Conservation (phyloP, 1,284 basidiomycete genomes). For the Sanghuangporus sanghuang region DNA sequence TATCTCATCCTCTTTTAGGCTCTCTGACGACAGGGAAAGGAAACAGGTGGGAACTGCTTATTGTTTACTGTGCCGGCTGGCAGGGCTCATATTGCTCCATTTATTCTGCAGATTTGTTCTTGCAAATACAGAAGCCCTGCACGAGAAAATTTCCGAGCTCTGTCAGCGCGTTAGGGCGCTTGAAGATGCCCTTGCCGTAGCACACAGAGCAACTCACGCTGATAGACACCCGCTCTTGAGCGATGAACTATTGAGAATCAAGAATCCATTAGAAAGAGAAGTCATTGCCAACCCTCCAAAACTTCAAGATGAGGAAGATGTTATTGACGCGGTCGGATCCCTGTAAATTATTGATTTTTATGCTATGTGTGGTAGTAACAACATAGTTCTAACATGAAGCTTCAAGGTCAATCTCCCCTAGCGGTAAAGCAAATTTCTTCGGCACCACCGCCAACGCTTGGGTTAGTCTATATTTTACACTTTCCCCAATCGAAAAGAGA, state of each 20-base stretch:
- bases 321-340: slow-evolving; percentile 58
- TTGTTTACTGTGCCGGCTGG: slow-evolving; percentile 1
- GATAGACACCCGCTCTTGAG: slow-evolving; percentile 51
- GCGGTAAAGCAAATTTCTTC: slow-evolving; percentile 58
- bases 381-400: slow-evolving; percentile 5
- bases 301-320: slow-evolving; percentile 37
- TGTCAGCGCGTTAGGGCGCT: slow-evolving; percentile 55
- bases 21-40: slow-evolving; percentile 70
- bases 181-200: slow-evolving; percentile 55
- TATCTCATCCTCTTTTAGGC: slow-evolving; percentile 32
- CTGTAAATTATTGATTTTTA: slow-evolving; percentile 37
- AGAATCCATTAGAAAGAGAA: slow-evolving; percentile 58
- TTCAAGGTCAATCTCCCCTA: slow-evolving; percentile 51
- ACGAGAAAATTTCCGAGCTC: slow-evolving; percentile 59
- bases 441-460: slow-evolving; percentile 62
- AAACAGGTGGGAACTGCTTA: slow-evolving; percentile 41
- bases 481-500: slow-evolving; percentile 7
- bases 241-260: slow-evolving; percentile 57
- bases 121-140: slow-evolving; percentile 61
- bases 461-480: slow-evolving; percentile 35
- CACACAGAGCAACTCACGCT: slow-evolving; percentile 40
- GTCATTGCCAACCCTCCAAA: slow-evolving; percentile 38
- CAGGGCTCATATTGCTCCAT: background rate
- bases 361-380: background rate
- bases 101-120: slow-evolving; percentile 49